Evolutionary conservation across 805 yeast genomes (phyloP).

Genomic region (Saccharomycopsis sp.): DNA sequence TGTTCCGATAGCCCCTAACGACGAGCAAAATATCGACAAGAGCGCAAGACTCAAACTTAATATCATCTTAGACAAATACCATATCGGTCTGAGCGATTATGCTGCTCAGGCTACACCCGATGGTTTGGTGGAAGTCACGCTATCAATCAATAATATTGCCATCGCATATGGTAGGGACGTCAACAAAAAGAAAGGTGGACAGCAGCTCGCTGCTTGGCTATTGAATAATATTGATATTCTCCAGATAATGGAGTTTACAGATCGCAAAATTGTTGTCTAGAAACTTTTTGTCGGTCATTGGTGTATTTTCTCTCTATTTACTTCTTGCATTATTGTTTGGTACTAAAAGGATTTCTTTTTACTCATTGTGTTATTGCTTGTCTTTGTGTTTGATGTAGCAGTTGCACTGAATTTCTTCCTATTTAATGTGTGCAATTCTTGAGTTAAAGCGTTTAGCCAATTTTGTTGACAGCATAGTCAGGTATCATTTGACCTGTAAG

Average conservation of each 20-base stretch:
- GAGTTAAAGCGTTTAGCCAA: no score
- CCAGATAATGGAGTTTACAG: not conserved
- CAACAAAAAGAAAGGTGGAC: conserved; percentile 2
- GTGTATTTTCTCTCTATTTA: no score
- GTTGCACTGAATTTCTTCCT: no score
- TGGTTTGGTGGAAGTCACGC: not conserved
- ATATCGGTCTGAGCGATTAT: not conserved
- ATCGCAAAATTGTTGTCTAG: not conserved
- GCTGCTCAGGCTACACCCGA: not conserved
- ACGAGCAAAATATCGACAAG: not conserved
- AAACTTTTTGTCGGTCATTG: no score
- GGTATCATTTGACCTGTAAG: conserved; percentile 26
- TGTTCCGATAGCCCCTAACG: not conserved
- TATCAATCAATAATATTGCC: not conserved
- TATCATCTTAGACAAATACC: not conserved
- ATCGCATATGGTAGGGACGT: not conserved
- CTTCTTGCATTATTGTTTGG: no score
- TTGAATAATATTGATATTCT: not conserved
- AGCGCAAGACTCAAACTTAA: not conserved
- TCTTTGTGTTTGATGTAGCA: no score
- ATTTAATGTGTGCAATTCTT: no score
- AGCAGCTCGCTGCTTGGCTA: conserved; percentile 1
- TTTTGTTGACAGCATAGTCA: not conserved
- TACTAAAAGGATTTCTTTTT: no score
- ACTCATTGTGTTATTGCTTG: no score